Conservation (phyloP, 441 rosid genomes). For the Biscutella laevigata region DNA sequence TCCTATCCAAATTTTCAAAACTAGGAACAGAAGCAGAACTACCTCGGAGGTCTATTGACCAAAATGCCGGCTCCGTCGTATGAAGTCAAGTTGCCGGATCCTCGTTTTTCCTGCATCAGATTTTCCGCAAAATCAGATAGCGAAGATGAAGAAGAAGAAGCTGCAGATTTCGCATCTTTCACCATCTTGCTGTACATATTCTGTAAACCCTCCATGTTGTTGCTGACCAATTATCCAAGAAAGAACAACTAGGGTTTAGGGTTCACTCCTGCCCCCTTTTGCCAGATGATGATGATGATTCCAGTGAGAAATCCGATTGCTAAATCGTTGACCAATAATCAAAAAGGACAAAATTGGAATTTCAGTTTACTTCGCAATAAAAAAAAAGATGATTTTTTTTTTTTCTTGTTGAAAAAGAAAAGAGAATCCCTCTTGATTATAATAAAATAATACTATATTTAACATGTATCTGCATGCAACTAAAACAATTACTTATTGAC, state of each 20-base stretch:
- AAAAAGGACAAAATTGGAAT: background rate
- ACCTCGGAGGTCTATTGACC: conserved; percentile 51
- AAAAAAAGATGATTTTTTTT: too few relatives aligned
- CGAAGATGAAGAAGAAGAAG: conserved; percentile 37
- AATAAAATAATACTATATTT: too few relatives aligned
- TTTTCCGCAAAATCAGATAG: conserved; percentile 27
- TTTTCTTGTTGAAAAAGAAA: too few relatives aligned
- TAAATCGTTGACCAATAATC: conserved; percentile 8
- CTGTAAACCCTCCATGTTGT: conserved; percentile 53
- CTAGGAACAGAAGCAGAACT: background rate
- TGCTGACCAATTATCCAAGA: background rate
- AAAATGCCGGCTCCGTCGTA: conserved; percentile 39
- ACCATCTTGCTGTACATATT: conserved; percentile 32
- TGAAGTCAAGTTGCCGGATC: conserved; percentile 34
- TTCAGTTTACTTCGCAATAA: too few relatives aligned
- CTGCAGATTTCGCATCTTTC: conserved; percentile 33
- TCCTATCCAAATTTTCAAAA: background rate
- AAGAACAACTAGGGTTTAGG: conserved; percentile 10
- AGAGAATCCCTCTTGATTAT: too few relatives aligned
- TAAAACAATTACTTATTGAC: too few relatives aligned
- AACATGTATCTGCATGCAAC: too few relatives aligned
- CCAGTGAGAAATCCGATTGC: background rate
- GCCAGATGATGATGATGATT: too few relatives aligned
- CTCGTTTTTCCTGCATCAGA: conserved; percentile 25
- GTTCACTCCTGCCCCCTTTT: background rate